Base-by-base conservation (phyloP, 441 rosid genomes). In the Flueggea neowawraea region DNA sequence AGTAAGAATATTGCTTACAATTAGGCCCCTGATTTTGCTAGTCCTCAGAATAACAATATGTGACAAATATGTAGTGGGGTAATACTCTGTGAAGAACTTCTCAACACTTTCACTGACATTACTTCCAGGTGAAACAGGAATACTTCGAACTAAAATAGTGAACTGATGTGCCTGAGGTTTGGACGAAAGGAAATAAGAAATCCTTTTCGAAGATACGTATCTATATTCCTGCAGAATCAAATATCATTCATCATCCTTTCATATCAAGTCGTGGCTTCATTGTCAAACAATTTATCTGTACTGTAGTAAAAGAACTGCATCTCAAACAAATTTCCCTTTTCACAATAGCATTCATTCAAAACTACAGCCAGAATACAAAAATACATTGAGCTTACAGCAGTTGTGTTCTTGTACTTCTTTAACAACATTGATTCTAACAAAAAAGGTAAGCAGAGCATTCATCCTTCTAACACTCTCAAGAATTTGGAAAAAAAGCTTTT, bases 141-240 rank as follows among this genome's bases (percentile, higher is more conserved):
- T n/a, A n/a, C n/a, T n/a, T n/a, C n/a, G 93, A 61, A 90, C 95
- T 72, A 94, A 80, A 69, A 90, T 73, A 63, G 96, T 94, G 80
- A 94, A 94, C 72, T 94, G 98, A 36, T 88, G 86, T 11, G 97
- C 93, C 80, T 89, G 93, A 81, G 97, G 90, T 79, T 84, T 86
- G 51, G 97, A 81, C 62, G 81, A 82, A 84, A 69, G 63, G 74
- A 90, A 94, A 78, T 80, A 89, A 58, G 80, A 87, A 39, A 88
- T 82, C 81, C 98, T 85, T 82, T 89, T 87, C 53, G 72, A 73
- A 14, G 84, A 77, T 73, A 90, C 78, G 65, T 86, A 82, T 45
- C 71, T 90, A 45, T 80, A 94, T 71, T 94, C 98, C 98, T 90
- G 87, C 79, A 78, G 54, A 67, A 74, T 61, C 48, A 76, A 63